These are phyloP conservation scores for Pythium scleroteichum DNA, from an alignment of 352 stramenopile species.

Conservation along the genomic window DNA sequence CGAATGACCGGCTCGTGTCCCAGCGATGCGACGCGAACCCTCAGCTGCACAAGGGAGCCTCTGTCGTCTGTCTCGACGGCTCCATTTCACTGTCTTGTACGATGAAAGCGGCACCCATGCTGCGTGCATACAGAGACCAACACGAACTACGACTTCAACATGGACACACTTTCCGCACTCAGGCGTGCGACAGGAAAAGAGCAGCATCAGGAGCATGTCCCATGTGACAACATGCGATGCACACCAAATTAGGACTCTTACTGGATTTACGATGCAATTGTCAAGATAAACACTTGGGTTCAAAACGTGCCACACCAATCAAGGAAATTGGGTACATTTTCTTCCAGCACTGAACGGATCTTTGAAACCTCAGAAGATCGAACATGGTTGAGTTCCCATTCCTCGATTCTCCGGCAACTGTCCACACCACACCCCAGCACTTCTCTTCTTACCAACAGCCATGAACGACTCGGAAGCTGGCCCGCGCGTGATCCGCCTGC, in stretches of 20 bases:
- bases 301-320: background rate
- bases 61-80: too few species aligned
- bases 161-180: conserved; percentile 9
- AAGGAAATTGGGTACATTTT: conserved; percentile 20
- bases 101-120: background rate
- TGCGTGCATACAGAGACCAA: background rate
- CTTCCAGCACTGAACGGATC: background rate
- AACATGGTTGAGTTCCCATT: conserved; percentile 13
- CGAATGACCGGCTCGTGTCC: too few species aligned
- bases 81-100: too few species aligned
- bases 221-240: conserved; percentile 11
- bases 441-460: background rate
- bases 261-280: too few species aligned
- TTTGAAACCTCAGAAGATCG: conserved; percentile 13
- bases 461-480: conserved; percentile 34
- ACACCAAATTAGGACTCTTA: conserved; percentile 8
- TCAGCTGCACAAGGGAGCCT: too few species aligned
- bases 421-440: background rate
- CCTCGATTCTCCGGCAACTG: conserved; percentile 7
- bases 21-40: too few species aligned
- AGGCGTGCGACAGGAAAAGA: too few species aligned
- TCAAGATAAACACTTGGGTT: too few species aligned
- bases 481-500: conserved; percentile 70
- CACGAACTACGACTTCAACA: conserved; percentile 15
- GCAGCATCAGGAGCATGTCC: conserved; percentile 2